Evolutionary conservation across 176 grass and related monocot genomes (phyloP), one percentile per base, ranked within the genome.

Genomic region (Microstegium vimineum): DNA sequence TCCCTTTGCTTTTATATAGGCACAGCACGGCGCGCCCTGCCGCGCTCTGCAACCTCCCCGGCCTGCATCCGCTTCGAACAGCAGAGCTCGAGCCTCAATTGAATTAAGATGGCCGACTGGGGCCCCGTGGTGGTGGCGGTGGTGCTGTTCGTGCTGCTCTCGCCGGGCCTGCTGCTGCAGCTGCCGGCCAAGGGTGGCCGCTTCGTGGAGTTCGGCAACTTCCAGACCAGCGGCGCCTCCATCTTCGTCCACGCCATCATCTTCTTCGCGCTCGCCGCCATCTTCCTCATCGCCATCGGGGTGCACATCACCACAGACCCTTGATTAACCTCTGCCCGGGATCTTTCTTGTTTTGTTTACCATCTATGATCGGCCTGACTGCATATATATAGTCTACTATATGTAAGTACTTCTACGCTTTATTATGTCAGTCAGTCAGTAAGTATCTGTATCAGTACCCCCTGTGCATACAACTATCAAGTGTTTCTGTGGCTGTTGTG

Each of bases 281-380:
- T 89, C 70, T 89, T 89, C 79, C 47, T 90, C 42, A 40, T 90
- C 77, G 87, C 78, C 70, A 75, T 90, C 49, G 87, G 87, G n/a
- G 82, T 90, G 3, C 87, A 69, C 76, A 90, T 86, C 82, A 90
- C 83, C 68, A 77, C 70, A 4, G 47, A 73, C 28, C 46, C 46
- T 18, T n/a, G n/a, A n/a, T n/a, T 74, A 32, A 15, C 49, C 18
- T 5, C 10, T 11, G n/a, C n/a, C n/a, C 25, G 13, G 30, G 30
- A 33, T 65, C 61, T 15, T 63, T 15, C 27, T 7, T 26, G 49
- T n/a, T n/a, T n/a, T n/a, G n/a, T 3, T 52, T 47, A 47, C 45
- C 15, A 17, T 47, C 14, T 14, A n/a, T n/a, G n/a, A n/a, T n/a
- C n/a, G n/a, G 7, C 4, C 43, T 46, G 4, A 1, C 13, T 46